Percentiles rank a stretch among this genome's conserved stretches.
phyloP scores from a whole-genome alignment of 2,329 filamentous ascomycete species.

The Penicillium sp. region DNA sequence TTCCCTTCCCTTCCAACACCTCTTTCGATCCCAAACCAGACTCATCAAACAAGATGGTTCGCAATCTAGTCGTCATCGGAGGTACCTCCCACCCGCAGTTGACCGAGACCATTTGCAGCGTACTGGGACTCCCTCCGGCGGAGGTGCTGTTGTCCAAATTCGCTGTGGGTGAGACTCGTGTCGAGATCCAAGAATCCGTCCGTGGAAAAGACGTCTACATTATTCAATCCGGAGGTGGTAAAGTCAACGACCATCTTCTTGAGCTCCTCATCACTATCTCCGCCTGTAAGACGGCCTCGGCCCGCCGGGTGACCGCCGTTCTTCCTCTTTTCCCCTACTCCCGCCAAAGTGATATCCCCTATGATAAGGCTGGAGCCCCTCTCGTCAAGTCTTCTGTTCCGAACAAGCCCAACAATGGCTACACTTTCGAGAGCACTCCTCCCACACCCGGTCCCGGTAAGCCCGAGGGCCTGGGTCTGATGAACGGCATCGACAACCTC shows the following conservation, averaged over 20 bases:
- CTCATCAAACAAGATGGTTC: constrained; percentile 65
- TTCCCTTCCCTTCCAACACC: constrained; percentile 16
- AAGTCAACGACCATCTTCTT: constrained; percentile 94
- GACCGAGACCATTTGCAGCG: constrained; percentile 81
- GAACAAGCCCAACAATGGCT: constrained; percentile 52
- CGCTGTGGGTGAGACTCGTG: constrained; percentile 89
- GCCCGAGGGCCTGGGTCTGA: constrained; percentile 64
- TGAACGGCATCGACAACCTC: constrained; percentile 68
- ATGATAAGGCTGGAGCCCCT: constrained; percentile 92
- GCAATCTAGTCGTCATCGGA: constrained; percentile 91
- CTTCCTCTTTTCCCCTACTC: constrained; percentile 96
- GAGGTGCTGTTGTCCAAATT: constrained; percentile 88
- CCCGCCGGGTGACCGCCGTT: constrained; percentile 88
- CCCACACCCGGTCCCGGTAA: constrained; percentile 76
- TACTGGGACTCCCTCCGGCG: constrained; percentile 82
- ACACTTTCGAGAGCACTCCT: constrained; percentile 90
- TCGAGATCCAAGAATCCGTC: constrained; percentile 95
- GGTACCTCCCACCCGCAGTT: constrained; percentile 90
- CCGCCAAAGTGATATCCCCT: constrained; percentile 91
- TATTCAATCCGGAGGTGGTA: constrained; percentile 88
- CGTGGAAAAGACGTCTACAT: constrained; percentile 99
- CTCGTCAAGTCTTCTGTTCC: constrained; percentile 66
- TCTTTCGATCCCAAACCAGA: constrained; percentile 7
- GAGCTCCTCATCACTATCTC: constrained; percentile 97
- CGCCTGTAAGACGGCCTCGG: constrained; percentile 94